Conservation (phyloP, 108 stramenopile species). For the Pelagomonas calceolata region DNA sequence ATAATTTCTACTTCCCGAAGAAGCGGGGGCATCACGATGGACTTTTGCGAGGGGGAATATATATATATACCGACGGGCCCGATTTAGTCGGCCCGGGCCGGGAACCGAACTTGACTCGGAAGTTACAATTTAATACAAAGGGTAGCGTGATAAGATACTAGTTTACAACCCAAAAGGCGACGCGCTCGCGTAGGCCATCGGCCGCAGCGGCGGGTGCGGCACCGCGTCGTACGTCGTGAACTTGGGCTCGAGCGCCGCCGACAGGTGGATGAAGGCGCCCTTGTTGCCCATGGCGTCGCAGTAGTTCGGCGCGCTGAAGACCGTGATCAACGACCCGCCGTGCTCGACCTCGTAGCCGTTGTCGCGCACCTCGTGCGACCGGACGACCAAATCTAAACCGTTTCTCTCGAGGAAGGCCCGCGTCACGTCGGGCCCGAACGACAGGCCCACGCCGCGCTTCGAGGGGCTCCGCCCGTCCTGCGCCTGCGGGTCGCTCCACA, state of each 20-base stretch:
- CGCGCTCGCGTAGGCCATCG: constrained; percentile 97
- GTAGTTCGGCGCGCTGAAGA: constrained; percentile 98
- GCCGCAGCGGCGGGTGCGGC: constrained; percentile 86
- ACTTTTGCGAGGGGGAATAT: too few species aligned
- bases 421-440: constrained; percentile 94
- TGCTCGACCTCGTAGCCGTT: constrained; percentile 98
- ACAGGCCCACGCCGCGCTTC: constrained; percentile 91
- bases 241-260: constrained; percentile 56
- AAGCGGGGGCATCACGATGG: too few species aligned
- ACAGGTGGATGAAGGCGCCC: constrained; percentile 90
- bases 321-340: constrained; percentile 93
- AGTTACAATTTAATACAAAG: too few species aligned
- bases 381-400: constrained; percentile 65
- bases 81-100: too few species aligned
- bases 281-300: constrained; percentile 99
- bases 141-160: too few species aligned
- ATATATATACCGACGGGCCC: too few species aligned
- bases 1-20: too few species aligned
- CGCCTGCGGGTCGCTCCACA: constrained; percentile 97
- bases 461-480: constrained; percentile 76
- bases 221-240: constrained; percentile 77
- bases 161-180: neutral
- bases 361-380: constrained; percentile 93
- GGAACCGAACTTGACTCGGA: too few species aligned
- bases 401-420: constrained; percentile 68